Base-by-base conservation (phyloP, 306 rosid species). In the Cicer cuneatum region DNA sequence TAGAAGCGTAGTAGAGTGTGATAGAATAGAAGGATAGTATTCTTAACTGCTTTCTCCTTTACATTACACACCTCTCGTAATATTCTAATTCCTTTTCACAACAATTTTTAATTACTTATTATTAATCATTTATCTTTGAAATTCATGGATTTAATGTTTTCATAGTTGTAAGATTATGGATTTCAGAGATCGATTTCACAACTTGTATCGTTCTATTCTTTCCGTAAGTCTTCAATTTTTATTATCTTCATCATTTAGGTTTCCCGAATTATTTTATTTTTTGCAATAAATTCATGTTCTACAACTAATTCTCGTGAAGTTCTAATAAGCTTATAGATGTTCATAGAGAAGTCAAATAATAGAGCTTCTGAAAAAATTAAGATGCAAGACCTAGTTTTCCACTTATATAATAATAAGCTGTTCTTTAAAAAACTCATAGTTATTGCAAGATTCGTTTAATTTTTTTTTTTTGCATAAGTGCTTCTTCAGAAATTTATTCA, bases 201-300 rank as follows among this genome's bases (percentile, higher is more conserved):
- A 49, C 69, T 49, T 82, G 47, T 59, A 45, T 77, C 57, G 7
- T 42, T 38, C 11, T 13, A 13, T 77, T 66, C n/a, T 66, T 45
- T 2, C 78, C 7, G 85, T 82, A 77, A 82, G 82, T 53, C 37
- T 29, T 80, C 76, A 14, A n/a, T 13, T 57, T 57, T 71, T 29
- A 1, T 8, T 51, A 33, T 39, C 9, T 48, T 70, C 40, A 21
- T 43, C 9, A 41, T 56, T 56, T 21, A 16, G 39, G 13, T n/a
- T n/a, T n/a, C n/a, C n/a, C n/a, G n/a, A n/a, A n/a, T n/a, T n/a
- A n/a, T n/a, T n/a, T n/a, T n/a, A n/a, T n/a, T n/a, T n/a, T n/a
- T n/a, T n/a, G n/a, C n/a, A n/a, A n/a, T n/a, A n/a, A n/a, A n/a
- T n/a, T n/a, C n/a, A n/a, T n/a, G n/a, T n/a, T n/a, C n/a, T n/a